phyloP scores from a whole-genome alignment of 495 filamentous ascomycete genomes.

The Penicillium samsonianum region DNA sequence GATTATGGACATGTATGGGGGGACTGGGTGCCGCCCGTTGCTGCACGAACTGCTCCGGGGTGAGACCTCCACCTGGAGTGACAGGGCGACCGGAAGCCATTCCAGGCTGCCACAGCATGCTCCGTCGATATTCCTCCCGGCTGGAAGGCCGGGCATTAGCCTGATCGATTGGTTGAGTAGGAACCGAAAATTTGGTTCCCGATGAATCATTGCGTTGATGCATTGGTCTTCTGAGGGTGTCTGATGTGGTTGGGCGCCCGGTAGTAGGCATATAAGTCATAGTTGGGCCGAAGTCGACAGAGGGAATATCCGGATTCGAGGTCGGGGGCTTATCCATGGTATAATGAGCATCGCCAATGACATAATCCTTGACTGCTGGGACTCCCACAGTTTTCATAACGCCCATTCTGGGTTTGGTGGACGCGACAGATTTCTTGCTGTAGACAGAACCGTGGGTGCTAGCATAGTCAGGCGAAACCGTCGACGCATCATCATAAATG shows the following conservation, averaged over 20 bases:
- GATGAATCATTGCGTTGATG: slow-evolving; percentile 44
- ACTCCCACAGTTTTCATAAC: slow-evolving; percentile 79
- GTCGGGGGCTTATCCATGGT: slow-evolving; percentile 34
- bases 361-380: slow-evolving; percentile 48
- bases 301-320: slow-evolving; percentile 61
- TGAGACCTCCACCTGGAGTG: slow-evolving; percentile 48
- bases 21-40: slow-evolving; percentile 67
- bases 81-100: slow-evolving; percentile 49
- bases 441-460: slow-evolving; percentile 68
- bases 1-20: slow-evolving; percentile 56
- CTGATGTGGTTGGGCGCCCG: slow-evolving; percentile 40
- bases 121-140: slow-evolving; percentile 56
- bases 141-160: slow-evolving; percentile 41
- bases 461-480: slow-evolving; percentile 62
- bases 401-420: slow-evolving; percentile 75
- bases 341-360: slow-evolving; percentile 65
- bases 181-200: slow-evolving; percentile 33
- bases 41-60: slow-evolving; percentile 83
- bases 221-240: slow-evolving; percentile 40
- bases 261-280: slow-evolving; percentile 60
- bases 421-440: slow-evolving; percentile 56
- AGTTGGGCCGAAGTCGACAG: slow-evolving; percentile 87
- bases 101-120: slow-evolving; percentile 79
- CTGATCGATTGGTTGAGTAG: slow-evolving; percentile 33
- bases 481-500: slow-evolving; percentile 53